Evolutionary conservation across 2,329 filamentous ascomycete genomes (phyloP).

Genomic region (Alternaria sp.): DNA sequence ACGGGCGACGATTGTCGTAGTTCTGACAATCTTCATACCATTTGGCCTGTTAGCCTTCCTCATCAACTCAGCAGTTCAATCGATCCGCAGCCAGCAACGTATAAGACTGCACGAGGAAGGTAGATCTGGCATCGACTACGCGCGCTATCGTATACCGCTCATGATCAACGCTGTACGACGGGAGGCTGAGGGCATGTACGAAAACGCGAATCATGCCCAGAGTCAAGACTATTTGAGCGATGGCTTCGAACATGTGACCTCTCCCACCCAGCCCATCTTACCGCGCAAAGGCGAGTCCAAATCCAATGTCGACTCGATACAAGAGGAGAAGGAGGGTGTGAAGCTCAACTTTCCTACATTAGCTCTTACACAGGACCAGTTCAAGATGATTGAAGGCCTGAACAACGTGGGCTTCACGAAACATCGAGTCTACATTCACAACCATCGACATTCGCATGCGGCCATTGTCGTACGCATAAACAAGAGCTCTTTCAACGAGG

Average conservation of each 20-base stretch:
- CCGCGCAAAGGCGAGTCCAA: conserved; percentile 27
- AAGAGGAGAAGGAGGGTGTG: conserved; percentile 41
- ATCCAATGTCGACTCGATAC: conserved; percentile 39
- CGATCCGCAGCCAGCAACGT: conserved; percentile 74
- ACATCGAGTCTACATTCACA: conserved; percentile 75
- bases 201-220: conserved; percentile 73
- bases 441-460: conserved; percentile 79
- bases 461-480: conserved; percentile 83
- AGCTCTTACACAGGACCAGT: conserved; percentile 80
- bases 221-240: conserved; percentile 74
- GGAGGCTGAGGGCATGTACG: conserved; percentile 79
- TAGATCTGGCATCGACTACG: conserved; percentile 70
- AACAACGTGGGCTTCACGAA: conserved; percentile 69
- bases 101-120: conserved; percentile 80
- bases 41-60: conserved; percentile 76
- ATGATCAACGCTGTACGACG: conserved; percentile 74
- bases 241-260: conserved; percentile 57
- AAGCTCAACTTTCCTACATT: conserved; percentile 70
- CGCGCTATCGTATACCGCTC: conserved; percentile 77
- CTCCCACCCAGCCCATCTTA: conserved; percentile 32
- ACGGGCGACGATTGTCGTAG: conserved; percentile 69
- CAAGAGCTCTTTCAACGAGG: conserved; percentile 75
- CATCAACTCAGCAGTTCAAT: conserved; percentile 79
- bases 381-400: conserved; percentile 81
- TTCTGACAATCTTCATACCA: conserved; percentile 75